Conservation (phyloP, 495 filamentous ascomycete genomes). For the Hyaloscypha finlandica region DNA sequence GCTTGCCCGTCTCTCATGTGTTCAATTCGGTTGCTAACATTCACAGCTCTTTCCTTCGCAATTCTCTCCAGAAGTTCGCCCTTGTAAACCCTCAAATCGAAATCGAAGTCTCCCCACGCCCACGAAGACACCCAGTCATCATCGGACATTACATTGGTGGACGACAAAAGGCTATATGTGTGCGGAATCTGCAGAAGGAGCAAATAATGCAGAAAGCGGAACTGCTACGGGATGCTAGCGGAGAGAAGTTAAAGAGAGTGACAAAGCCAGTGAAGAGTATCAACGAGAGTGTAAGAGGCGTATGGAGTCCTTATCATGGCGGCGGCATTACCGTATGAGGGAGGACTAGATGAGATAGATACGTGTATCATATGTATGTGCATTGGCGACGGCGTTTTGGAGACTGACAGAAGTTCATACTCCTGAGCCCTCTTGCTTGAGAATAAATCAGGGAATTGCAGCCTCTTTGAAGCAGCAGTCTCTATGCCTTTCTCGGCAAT, state of each 20-base stretch:
- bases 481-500: background rate
- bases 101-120: constrained; percentile 86
- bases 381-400: constrained; percentile 25
- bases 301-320: constrained; percentile 94
- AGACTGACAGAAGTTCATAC: constrained; percentile 5
- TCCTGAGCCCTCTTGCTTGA: background rate
- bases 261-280: constrained; percentile 82
- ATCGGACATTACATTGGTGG: constrained; percentile 90
- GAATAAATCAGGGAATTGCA: background rate
- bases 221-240: constrained; percentile 78
- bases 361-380: constrained; percentile 19
- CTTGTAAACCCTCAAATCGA: constrained; percentile 83
- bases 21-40: constrained; percentile 3
- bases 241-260: constrained; percentile 78
- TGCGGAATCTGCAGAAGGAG: constrained; percentile 78
- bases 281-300: constrained; percentile 90
- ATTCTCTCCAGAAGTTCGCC: constrained; percentile 74
- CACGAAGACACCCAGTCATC: constrained; percentile 82
- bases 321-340: constrained; percentile 31
- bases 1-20: constrained; percentile 33
- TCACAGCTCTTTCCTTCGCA: constrained; percentile 74
- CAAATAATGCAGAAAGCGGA: constrained; percentile 81
- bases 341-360: background rate
- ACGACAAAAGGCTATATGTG: constrained; percentile 80
- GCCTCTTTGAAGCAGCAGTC: background rate